phyloP scores from a whole-genome alignment of 2,329 filamentous ascomycete species.

The Xylaria hypoxylon region DNA sequence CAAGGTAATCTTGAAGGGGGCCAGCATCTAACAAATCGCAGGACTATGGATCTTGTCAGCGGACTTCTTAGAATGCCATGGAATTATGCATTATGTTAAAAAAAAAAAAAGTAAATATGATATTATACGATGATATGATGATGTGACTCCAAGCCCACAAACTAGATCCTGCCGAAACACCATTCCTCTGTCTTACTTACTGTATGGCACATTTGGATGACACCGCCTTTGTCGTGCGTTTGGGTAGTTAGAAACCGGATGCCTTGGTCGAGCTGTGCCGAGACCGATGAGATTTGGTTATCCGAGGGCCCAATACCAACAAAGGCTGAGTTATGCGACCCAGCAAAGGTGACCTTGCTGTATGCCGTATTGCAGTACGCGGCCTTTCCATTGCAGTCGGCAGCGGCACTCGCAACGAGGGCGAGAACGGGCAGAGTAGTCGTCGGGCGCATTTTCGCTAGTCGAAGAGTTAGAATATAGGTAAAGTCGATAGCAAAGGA shows the following conservation, averaged over 20 bases:
- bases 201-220: conserved; percentile 73
- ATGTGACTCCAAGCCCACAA: not conserved
- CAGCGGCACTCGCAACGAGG: conserved; percentile 40
- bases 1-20: conserved; percentile 65
- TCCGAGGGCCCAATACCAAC: conserved; percentile 65
- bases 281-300: conserved; percentile 71
- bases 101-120: not conserved
- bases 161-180: not conserved
- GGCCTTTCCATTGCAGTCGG: conserved; percentile 67
- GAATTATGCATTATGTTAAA: not conserved
- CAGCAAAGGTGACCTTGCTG: conserved; percentile 70
- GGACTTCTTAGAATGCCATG: too few relatives aligned
- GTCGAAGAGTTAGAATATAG: not conserved
- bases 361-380: conserved; percentile 68
- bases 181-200: conserved; percentile 19
- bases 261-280: conserved; percentile 69
- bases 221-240: conserved; percentile 65
- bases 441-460: conserved; percentile 30
- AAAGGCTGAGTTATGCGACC: conserved; percentile 75
- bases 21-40: conserved; percentile 71
- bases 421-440: conserved; percentile 39
- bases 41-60: conserved; percentile 43
- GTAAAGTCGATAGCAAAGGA: not conserved
- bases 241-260: conserved; percentile 74
- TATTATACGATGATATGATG: not conserved